phyloP scores from a whole-genome alignment of 306 rosid genomes.

The Vachellia pachyceras region DNA sequence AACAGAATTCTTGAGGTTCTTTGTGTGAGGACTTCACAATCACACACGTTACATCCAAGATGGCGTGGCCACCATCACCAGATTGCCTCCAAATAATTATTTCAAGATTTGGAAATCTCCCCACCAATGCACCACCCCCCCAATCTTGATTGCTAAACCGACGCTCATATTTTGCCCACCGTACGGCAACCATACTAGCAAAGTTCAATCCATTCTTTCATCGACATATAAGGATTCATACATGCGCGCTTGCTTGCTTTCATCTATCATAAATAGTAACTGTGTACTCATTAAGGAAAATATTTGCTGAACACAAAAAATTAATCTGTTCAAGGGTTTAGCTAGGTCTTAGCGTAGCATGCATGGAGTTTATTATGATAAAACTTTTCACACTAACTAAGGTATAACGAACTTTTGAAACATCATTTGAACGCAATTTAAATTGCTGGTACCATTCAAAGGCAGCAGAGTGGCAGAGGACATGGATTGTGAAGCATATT shows the following conservation, averaged over 20 bases:
- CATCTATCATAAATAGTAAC: not conserved
- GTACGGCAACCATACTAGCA: not conserved
- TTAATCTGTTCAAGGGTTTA: not conserved
- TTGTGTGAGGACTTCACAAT: constrained; percentile 19
- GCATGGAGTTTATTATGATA: not conserved
- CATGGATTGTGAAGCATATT: not conserved
- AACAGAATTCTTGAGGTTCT: not conserved
- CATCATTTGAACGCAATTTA: not conserved
- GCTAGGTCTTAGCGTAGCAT: not conserved
- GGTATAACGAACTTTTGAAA: not conserved
- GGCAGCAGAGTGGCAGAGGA: not conserved
- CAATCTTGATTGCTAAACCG: not conserved
- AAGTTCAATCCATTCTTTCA: not conserved
- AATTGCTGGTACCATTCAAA: not conserved
- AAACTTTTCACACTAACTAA: not conserved
- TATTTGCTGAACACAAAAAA: not conserved
- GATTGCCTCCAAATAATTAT: constrained; percentile 5
- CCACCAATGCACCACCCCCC: not conserved
- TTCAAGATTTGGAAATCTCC: constrained; percentile 17
- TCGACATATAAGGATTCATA: not conserved
- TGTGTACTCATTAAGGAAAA: not conserved
- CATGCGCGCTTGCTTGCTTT: not conserved
- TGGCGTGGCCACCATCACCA: constrained; percentile 11
- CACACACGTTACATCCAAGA: constrained; percentile 13
- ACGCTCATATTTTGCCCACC: not conserved